A percentile compares a stretch with the other conserved stretches of the same genome.
Conservation (phyloP, 208 protist genomes). For the Endotrypanum monterogeii region DNA sequence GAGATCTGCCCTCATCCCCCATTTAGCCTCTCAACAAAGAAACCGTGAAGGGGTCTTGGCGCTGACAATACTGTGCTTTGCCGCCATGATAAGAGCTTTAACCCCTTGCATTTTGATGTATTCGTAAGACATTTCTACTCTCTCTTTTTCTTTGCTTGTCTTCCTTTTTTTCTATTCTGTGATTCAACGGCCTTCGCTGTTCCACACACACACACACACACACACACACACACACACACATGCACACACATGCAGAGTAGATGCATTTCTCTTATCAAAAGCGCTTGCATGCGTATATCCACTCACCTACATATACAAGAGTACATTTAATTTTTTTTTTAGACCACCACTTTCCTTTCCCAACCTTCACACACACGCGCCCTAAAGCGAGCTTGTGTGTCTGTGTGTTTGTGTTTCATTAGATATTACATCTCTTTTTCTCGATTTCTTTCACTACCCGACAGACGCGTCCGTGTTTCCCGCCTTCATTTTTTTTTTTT, state of each 20-base stretch:
- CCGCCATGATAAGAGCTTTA: no score
- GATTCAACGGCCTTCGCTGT: background rate
- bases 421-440: background rate
- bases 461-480: background rate
- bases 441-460: no score
- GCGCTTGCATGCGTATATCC: background rate
- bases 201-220: background rate
- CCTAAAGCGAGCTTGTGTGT: background rate
- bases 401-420: background rate
- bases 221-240: background rate
- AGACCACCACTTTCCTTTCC: background rate
- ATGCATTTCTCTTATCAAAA: background rate
- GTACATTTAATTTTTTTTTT: slow-evolving; percentile 13
- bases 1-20: no score
- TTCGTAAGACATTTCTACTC: no score
- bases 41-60: no score
- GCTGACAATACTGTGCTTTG: no score
- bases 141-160: no score
- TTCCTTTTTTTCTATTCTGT: no score
- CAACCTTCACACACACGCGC: background rate
- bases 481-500: background rate
- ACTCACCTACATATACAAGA: background rate
- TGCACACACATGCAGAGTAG: background rate
- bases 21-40: no score
- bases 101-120: no score